phyloP scores from a whole-genome alignment of 139 green algal species.

The Chlamydomonas sp. region DNA sequence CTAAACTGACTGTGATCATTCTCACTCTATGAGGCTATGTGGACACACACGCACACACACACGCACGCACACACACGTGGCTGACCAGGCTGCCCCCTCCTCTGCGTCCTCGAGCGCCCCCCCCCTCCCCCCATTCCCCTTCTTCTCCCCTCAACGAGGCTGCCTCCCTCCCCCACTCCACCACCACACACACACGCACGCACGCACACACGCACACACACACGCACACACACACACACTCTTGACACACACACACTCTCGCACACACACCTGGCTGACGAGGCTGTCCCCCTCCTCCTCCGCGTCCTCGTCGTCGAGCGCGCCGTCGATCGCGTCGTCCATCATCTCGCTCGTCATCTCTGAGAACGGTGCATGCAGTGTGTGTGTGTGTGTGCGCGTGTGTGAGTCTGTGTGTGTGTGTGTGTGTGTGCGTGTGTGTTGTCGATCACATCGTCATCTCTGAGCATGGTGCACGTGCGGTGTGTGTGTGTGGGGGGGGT shows the following conservation, averaged over 20 bases:
- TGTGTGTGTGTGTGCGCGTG: background rate
- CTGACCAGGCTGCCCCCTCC: background rate
- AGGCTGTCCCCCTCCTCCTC: slow-evolving; percentile 61
- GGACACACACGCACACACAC: slow-evolving; percentile 1
- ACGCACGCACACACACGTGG: background rate
- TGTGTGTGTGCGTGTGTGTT: no score
- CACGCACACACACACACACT: slow-evolving; percentile 61
- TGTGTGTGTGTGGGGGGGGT: no score
- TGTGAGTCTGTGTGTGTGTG: no score
- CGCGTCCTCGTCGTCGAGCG: slow-evolving; percentile 52
- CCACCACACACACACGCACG: no score
- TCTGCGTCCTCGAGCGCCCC: no score
- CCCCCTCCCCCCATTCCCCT: background rate
- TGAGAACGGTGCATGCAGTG: background rate
- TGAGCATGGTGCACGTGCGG: no score
- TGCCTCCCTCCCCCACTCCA: background rate
- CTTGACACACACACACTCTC: no score
- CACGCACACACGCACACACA: slow-evolving; percentile 29
- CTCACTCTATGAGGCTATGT: no score
- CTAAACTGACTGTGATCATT: no score
- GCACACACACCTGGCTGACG: no score
- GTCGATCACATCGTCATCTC: no score
- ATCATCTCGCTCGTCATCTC: slow-evolving; percentile 65
- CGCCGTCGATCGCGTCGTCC: slow-evolving; percentile 54
- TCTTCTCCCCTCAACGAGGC: background rate